Evolutionary conservation across 1,284 basidiomycete species (phyloP), one percentile per base, ranked within the genome.

Genomic region (Xanthoconium separans): DNA sequence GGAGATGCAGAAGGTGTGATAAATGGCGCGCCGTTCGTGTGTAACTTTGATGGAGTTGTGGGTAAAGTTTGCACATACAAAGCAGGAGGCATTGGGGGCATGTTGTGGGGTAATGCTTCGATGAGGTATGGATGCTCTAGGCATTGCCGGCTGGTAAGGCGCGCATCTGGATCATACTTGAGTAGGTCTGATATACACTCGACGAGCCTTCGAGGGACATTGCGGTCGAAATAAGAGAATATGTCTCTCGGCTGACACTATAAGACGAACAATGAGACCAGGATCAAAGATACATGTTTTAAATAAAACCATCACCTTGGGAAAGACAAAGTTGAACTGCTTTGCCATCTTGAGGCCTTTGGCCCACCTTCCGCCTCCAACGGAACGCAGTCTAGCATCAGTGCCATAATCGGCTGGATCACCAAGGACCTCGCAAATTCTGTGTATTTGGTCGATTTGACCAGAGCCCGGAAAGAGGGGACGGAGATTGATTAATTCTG

Each of bases 381-480:
- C 69, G 4, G 77, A 73, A 66, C 82, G 81, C 9, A 87, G 85
- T 53, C 87, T 77, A 30, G 78, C 75, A 68, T 97, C 94, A 6
- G 79, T 60, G 13, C 93, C 93, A 69, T 97, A 94, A 50, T 90
- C 87, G 53, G 81, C 82, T 12, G 97, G 96, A 71, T 98, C 92
- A n/a, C 97, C 97, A 34, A 99, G 80, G 13, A 95, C 78, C 58
- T 96, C 89, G 64, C 89, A 92, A 55, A 99, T 98, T 67, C 87
- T 82, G 54, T 83, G 85, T 24, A 99, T 87, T 72, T 99, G 97
- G 74, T 99, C 96, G 47, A 94, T 80, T 71, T 98, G 95, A 69
- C 87, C 90, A 53, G 88, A 84, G n/a, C 97, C 97, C n/a, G 97
- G 96, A 71, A 99, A 99, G 29, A 99, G 78, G 0, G 97, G 96